phyloP scores from a whole-genome alignment of 2,329 filamentous ascomycete species.

The Periconia sp. region DNA sequence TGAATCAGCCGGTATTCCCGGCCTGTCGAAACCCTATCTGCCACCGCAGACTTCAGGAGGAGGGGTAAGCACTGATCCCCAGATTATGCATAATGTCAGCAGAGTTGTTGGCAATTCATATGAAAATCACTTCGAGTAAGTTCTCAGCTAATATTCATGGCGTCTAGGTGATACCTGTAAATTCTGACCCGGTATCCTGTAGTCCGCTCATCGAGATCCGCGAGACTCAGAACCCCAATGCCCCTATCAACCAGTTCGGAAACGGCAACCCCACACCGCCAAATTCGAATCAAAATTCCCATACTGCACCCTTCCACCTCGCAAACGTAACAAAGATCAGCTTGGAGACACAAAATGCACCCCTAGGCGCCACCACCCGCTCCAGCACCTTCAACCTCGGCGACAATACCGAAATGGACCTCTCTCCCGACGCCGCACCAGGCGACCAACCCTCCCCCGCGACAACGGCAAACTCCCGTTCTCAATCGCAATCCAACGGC shows the following conservation, averaged over 20 bases:
- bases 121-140: slow-evolving; percentile 16
- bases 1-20: slow-evolving; percentile 67
- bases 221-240: slow-evolving; percentile 36
- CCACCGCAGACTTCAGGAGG: slow-evolving; percentile 16
- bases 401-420: slow-evolving; percentile 44
- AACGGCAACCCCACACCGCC: slow-evolving; percentile 14
- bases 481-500: slow-evolving; percentile 37
- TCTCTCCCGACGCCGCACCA: slow-evolving; percentile 34
- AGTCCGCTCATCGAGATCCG: slow-evolving; percentile 42
- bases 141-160: slow-evolving; percentile 13
- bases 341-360: slow-evolving; percentile 24
- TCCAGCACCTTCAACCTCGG: slow-evolving; percentile 13
- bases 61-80: no score
- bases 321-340: slow-evolving; percentile 26
- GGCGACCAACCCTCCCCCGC: slow-evolving; percentile 40
- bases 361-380: slow-evolving; percentile 9
- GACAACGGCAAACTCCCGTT: slow-evolving; percentile 23
- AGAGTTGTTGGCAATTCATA: not conserved
- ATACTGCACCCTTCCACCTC: slow-evolving; percentile 28
- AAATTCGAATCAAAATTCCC: slow-evolving; percentile 13
- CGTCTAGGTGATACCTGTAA: slow-evolving; percentile 20
- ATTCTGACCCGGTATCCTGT: slow-evolving; percentile 37
- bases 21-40: slow-evolving; percentile 55
- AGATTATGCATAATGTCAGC: no score
- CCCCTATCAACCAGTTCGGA: slow-evolving; percentile 34